Base-by-base conservation (phyloP, 2,329 filamentous ascomycete genomes). In the Boeremia lycopersici region DNA sequence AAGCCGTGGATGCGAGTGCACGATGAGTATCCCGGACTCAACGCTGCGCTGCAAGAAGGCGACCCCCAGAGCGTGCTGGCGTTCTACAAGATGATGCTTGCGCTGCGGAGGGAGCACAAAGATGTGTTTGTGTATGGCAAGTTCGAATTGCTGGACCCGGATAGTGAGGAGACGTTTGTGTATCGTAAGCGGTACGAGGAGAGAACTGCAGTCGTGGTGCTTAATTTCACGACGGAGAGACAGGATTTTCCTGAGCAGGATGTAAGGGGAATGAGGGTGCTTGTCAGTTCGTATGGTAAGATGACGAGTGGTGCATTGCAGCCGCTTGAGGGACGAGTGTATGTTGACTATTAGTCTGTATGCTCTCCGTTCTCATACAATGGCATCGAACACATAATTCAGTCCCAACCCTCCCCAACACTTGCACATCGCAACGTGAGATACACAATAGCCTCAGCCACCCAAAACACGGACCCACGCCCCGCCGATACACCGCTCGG, bases 1-100 rank as follows among this genome's bases (percentile, higher is more conserved):
- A 79, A 78, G 48, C 86, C 88, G 2, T 92, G 89, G 89, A 91
- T 91, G 83, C 81, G 82, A 12, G 82, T 86, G 34, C 86, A 90
- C 67, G 83, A 87, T 51, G 82, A 86, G 67, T 87, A 86, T 69
- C 69, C 68, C 2, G 71, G 77, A n/a, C 65, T 73, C 36, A 92
- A 92, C 65, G 87, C 85, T 26, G 81, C 79, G 2, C 64, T 76
- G 0, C 84, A 89, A 68, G 68, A 78, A 3, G 65, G 64, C 2
- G 77, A 84, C 55, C 67, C 68, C 1, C 66, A 77, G 13, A 86
- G 82, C 7, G 80, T 86, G 17, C 84, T 87, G 67, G 74, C 79
- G 54, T 88, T 85, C 71, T 92, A 87, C 81, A 80, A 82, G 36
- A 72, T 73, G 0, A 80, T 87, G 48, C 76, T 90, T n/a, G 67